Percentiles rank a stretch among this genome's conserved stretches.
These are phyloP conservation scores for Apiotrichum veenhuisii DNA, from an alignment of 1,284 basidiomycete species.

Conservation along the genomic window DNA sequence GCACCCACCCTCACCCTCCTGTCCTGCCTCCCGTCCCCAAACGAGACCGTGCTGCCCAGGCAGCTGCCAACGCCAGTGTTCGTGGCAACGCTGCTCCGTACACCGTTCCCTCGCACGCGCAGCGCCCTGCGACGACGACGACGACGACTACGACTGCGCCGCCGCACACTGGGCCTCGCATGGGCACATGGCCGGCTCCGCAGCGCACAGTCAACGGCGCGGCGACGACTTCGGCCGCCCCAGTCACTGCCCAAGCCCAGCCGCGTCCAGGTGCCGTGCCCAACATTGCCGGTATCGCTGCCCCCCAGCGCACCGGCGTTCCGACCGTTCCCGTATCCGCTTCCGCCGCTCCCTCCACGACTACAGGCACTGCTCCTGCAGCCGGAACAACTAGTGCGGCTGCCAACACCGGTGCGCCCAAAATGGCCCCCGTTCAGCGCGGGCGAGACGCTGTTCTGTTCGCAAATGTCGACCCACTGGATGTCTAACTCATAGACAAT, in stretches of 20 bases:
- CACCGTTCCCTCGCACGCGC: slow-evolving; percentile 20
- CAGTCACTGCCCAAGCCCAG: background rate
- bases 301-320: background rate
- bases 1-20: slow-evolving; percentile 60
- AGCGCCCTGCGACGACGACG: slow-evolving; percentile 3
- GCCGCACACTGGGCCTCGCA: slow-evolving; percentile 5
- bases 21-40: slow-evolving; percentile 27
- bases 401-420: slow-evolving; percentile 2
- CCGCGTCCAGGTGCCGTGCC: background rate
- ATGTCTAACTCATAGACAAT: slow-evolving; percentile 11
- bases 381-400: slow-evolving; percentile 10
- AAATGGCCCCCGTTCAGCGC: slow-evolving; percentile 28
- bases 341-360: slow-evolving; percentile 22
- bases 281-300: background rate
- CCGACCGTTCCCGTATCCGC: slow-evolving; percentile 19
- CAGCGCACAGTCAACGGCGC: slow-evolving; percentile 2
- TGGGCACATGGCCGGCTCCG: slow-evolving; percentile 27
- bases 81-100: slow-evolving; percentile 23
- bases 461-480: slow-evolving; percentile 25
- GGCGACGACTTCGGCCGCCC: background rate
- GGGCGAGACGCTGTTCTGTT: slow-evolving; percentile 44
- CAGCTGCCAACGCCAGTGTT: slow-evolving; percentile 13
- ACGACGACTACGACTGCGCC: background rate
- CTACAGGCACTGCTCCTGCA: background rate
- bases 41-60: slow-evolving; percentile 16